phyloP scores from a whole-genome alignment of 495 filamentous ascomycete species.

The Hyaloscypha hepaticicola region DNA sequence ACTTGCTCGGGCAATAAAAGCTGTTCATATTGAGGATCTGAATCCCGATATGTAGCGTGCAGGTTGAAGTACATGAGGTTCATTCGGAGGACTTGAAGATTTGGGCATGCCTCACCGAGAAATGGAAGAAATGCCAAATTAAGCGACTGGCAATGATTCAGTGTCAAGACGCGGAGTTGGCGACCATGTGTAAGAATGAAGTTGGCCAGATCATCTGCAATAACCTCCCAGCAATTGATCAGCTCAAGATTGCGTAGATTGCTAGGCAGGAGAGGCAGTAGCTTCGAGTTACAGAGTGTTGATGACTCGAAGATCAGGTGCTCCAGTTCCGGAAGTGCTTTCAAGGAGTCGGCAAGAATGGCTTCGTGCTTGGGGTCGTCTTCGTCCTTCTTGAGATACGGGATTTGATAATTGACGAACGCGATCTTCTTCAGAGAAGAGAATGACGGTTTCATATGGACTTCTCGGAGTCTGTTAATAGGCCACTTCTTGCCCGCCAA shows the following conservation, averaged over 20 bases:
- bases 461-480: conserved; percentile 48
- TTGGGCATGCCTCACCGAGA: conserved; percentile 62
- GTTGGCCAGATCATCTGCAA: conserved; percentile 51
- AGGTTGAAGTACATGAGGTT: conserved; percentile 67
- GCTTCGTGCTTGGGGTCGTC: conserved; percentile 35
- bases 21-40: conserved; percentile 66
- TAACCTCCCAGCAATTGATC: conserved; percentile 70
- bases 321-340: conserved; percentile 57
- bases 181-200: conserved; percentile 65
- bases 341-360: conserved; percentile 55
- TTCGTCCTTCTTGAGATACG: conserved; percentile 38
- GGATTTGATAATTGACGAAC: conserved; percentile 62
- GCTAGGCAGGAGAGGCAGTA: conserved; percentile 62
- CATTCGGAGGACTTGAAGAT: conserved; percentile 66
- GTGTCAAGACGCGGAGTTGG: conserved; percentile 58
- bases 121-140: conserved; percentile 65
- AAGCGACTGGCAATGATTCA: conserved; percentile 77
- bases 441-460: conserved; percentile 62
- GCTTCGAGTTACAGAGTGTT: conserved; percentile 56
- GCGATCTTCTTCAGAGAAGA: conserved; percentile 55
- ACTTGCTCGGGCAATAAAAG: conserved; percentile 58
- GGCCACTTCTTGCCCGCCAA: conserved; percentile 51
- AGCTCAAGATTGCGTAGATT: conserved; percentile 64
- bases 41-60: conserved; percentile 57
- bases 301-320: conserved; percentile 67